Base-by-base conservation (phyloP, 2,329 filamentous ascomycete species). In the Verticillium nonalfalfae region DNA sequence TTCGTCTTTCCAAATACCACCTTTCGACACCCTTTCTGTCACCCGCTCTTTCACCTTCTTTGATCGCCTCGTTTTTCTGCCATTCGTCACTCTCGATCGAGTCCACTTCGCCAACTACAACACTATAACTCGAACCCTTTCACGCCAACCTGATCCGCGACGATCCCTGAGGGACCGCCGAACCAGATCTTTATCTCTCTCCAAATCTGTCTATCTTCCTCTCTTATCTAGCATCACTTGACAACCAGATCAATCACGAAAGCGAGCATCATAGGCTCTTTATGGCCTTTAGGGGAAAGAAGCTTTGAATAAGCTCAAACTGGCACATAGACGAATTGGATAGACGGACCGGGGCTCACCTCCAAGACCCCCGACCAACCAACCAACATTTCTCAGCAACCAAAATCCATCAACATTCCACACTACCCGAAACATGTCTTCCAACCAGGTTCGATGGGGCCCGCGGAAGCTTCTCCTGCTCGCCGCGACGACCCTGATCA, bases 401-500 rank as follows among this genome's bases (percentile, higher is more conserved):
- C 18, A 35, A 60, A n/a, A 21, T 50, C 26, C 35, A 60, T 34
- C 1, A 15, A n/a, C 36, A 56, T 59, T 26, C 26, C 56, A 38
- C 56, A 39, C 11, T 15, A 39, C 34, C 38, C 38, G 63, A 63
- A 70, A 56, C 60, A 78, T 77, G 75, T 69, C 74, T 69, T 71
- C 67, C 66, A 60, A 70, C 68, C 56, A 64, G n/a, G 58, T 58
- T 36, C 56, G 58, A 61, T 73, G 72, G 72, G 72, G 66, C 59
- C 64, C 67, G 35, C 61, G 56, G 56, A 69, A 70, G 68, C 71
- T 68, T 61, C 72, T 72, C 59, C 65, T 75, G 61, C 68, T 74
- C 60, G 72, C 77, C 21, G 70, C n/a, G n/a, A n/a, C 73, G 58
- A 71, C 73, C 59, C 70, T 81, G 56, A 68, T 73, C 15, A 73